Percentiles rank a stretch among this genome's conserved stretches.
phyloP scores from a whole-genome alignment of 306 rosid genomes.

The Geum urbanum region DNA sequence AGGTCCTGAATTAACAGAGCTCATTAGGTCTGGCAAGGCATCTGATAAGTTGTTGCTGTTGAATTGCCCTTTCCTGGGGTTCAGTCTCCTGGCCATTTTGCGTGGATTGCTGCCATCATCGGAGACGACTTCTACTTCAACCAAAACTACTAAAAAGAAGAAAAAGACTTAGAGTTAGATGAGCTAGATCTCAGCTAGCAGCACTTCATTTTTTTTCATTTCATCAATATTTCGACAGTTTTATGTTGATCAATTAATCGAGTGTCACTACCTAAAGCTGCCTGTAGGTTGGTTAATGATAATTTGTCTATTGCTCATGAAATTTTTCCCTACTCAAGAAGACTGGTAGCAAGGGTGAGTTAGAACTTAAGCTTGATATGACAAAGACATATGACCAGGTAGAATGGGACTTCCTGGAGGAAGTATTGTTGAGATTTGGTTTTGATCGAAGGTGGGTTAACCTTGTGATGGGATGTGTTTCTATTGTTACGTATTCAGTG shows the following conservation, averaged over 20 bases:
- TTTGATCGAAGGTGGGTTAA: no score
- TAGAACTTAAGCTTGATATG: not conserved
- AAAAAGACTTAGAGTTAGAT: conserved; percentile 13
- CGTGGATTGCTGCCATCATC: conserved; percentile 42
- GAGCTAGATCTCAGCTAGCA: not conserved
- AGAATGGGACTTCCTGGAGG: no score
- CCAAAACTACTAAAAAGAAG: conserved; percentile 36
- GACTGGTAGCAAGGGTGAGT: not conserved
- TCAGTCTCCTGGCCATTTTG: conserved; percentile 41
- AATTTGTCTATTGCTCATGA: not conserved
- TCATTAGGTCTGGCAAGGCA: conserved; percentile 45
- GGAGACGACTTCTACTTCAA: not conserved
- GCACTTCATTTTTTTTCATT: no score
- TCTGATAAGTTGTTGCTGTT: conserved; percentile 36
- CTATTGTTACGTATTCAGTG: no score
- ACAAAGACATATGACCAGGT: no score
- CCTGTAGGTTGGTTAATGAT: not conserved
- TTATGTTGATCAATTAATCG: no score
- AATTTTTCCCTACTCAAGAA: not conserved
- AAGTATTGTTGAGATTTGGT: no score
- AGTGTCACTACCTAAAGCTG: no score
- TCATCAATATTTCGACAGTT: no score
- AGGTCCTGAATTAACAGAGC: conserved; percentile 46
- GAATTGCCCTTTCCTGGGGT: conserved; percentile 38
- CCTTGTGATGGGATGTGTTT: no score